Evolutionary conservation across 2,329 filamentous ascomycete genomes (phyloP).

Genomic region (Aspergillus ochraceoroseus): DNA sequence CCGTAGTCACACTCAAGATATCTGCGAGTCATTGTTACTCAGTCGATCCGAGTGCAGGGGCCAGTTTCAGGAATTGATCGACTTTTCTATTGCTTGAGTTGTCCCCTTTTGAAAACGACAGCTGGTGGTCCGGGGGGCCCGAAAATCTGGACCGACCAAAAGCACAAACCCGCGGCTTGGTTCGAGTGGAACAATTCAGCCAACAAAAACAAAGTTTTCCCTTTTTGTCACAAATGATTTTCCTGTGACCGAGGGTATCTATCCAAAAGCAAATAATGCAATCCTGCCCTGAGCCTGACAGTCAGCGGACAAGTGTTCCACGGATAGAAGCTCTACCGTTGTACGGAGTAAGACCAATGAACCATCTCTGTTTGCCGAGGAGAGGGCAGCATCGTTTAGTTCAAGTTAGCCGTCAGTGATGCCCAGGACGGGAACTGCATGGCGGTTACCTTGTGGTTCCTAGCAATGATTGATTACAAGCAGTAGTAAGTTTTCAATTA

Average conservation of each 20-base stretch:
- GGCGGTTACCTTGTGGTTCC: no score
- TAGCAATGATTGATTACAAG: no score
- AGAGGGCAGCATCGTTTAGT: constrained; percentile 1
- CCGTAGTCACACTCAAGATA: background rate
- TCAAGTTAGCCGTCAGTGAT: constrained; percentile 12
- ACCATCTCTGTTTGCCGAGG: background rate
- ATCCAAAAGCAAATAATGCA: no score
- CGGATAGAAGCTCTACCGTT: no score
- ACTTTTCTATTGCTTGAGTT: constrained; percentile 1
- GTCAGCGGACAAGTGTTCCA: no score
- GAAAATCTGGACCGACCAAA: constrained; percentile 8
- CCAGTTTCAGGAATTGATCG: constrained; percentile 7
- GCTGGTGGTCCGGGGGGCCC: constrained; percentile 8
- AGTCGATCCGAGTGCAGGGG: constrained; percentile 4
- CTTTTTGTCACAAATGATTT: no score
- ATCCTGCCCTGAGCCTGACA: no score
- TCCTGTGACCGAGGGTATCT: no score
- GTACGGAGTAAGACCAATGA: constrained; percentile 8
- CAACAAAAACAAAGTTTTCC: no score
- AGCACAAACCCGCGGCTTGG: constrained; percentile 1
- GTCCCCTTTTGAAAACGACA: background rate
- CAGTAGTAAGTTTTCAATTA: no score
- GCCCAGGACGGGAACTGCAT: constrained; percentile 6
- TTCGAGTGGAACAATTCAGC: constrained; percentile 6
- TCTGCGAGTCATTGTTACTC: constrained; percentile 11